Percentiles rank a stretch among this genome's conserved stretches.
These are phyloP conservation scores for Litchi chinensis DNA, from an alignment of 345 rosid species.

Conservation along the genomic window DNA sequence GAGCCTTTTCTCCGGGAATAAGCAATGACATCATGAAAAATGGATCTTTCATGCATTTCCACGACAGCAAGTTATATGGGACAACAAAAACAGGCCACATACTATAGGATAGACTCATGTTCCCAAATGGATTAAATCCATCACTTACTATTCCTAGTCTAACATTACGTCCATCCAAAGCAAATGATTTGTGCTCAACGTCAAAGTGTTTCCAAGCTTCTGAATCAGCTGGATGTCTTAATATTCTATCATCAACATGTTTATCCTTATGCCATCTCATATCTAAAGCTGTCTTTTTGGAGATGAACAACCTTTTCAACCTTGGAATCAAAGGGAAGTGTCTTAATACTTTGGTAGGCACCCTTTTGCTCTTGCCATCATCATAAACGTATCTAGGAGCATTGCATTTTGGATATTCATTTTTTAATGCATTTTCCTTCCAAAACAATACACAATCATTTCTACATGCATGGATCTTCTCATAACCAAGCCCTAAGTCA, in stretches of 20 bases:
- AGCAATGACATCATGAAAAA: too few species aligned
- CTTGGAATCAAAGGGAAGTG: background rate
- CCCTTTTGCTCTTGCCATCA: too few species aligned
- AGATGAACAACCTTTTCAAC: conserved; percentile 13
- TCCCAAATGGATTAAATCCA: conserved; percentile 16
- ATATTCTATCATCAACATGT: too few species aligned
- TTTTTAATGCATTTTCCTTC: background rate
- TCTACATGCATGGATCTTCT: conserved; percentile 5
- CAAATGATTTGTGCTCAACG: background rate
- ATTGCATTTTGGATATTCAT: too few species aligned
- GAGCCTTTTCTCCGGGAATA: too few species aligned
- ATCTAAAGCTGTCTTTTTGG: background rate
- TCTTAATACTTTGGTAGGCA: too few species aligned
- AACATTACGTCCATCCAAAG: background rate
- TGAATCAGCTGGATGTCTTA: too few species aligned
- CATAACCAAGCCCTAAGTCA: background rate
- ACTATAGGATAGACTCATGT: background rate
- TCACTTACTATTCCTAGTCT: background rate
- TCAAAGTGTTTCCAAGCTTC: too few species aligned
- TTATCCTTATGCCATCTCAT: background rate
- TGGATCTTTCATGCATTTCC: too few species aligned
- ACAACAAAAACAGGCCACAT: background rate
- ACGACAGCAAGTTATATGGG: too few species aligned
- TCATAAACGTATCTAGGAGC: too few species aligned
- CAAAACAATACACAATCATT: conserved; percentile 2